A percentile compares a stretch with the other conserved stretches of the same genome.
These are phyloP conservation scores for Elsinoe australis DNA, from an alignment of 2,329 filamentous ascomycete genomes.

Conservation along the genomic window DNA sequence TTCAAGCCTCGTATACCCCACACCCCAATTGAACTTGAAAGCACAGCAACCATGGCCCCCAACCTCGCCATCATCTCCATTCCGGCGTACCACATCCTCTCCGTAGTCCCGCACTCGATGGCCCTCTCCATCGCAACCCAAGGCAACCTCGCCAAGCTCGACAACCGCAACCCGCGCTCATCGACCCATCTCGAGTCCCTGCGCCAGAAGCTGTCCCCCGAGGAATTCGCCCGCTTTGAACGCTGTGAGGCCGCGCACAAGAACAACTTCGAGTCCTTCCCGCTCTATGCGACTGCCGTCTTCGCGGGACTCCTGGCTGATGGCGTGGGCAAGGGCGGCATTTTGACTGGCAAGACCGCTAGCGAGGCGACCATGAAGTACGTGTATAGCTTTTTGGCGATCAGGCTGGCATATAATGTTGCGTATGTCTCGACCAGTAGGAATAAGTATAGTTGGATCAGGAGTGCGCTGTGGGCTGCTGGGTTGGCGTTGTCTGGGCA, in stretches of 20 bases:
- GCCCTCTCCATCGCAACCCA: slow-evolving; percentile 33
- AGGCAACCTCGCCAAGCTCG: slow-evolving; percentile 32
- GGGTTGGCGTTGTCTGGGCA: slow-evolving; percentile 28
- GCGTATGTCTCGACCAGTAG: slow-evolving; percentile 32
- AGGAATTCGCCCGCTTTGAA: slow-evolving; percentile 37
- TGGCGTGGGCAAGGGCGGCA: slow-evolving; percentile 26
- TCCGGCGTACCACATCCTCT: slow-evolving; percentile 38
- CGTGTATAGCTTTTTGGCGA: slow-evolving; percentile 31
- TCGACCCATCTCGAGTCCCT: slow-evolving; percentile 31
- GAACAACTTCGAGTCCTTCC: slow-evolving; percentile 42
- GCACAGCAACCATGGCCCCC: slow-evolving; percentile 21
- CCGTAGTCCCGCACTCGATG: slow-evolving; percentile 36
- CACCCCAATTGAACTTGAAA: too few relatives aligned
- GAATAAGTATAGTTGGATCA: slow-evolving; percentile 23
- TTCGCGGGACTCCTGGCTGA: slow-evolving; percentile 38
- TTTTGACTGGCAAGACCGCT: slow-evolving; percentile 19
- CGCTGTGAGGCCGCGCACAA: slow-evolving; percentile 40
- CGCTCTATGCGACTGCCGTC: slow-evolving; percentile 39
- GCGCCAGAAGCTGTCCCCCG: slow-evolving; percentile 32
- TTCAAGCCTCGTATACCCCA: too few relatives aligned
- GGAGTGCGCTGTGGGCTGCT: slow-evolving; percentile 28
- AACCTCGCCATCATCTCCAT: slow-evolving; percentile 40
- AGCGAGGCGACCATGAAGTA: slow-evolving; percentile 31
- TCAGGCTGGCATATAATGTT: slow-evolving; percentile 32
- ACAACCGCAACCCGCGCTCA: slow-evolving; percentile 39